Base-by-base conservation (phyloP, 2,329 filamentous ascomycete species). In the Xylariaceae sp. region DNA sequence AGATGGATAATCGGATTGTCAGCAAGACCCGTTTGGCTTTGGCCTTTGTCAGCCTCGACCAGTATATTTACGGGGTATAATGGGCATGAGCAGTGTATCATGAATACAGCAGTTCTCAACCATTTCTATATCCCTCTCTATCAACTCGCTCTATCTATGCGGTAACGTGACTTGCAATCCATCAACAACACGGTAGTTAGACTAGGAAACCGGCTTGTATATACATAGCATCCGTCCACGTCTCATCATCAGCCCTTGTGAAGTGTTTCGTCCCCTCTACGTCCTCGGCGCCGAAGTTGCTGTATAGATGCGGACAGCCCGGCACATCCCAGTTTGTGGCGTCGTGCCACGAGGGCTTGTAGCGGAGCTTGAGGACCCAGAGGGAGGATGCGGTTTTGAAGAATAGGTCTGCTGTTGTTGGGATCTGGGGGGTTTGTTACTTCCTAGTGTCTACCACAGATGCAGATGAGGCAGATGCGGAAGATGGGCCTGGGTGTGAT, bases 301-400 rank as follows among this genome's bases (percentile, higher is more conserved):
- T 77, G 62, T 83, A 84, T 36, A 86, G 64, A 61, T 86, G 83
- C 47, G 82, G 78, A 58, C 81, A 86, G 13, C 63, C 48, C 11
- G 70, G 67, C 12, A 72, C 68, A 55, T 85, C 82, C 81, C 82
- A 86, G 57, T 75, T 81, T 28, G 78, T 69, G 31, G 65, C 62
- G 6, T 66, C 63, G 43, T 71, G 69, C 43, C 80, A 72, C 34
- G 72, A 71, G 28, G 61, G 47, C 34, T 70, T 67, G 38, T 79
- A 75, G 31, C 74, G 75, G 45, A 85, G 69, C 67, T 83, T 84
- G 42, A 68, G 51, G 13, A 67, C 50, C 64, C 64, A 67, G 50
- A 68, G 53, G 11, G 46, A 49, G 17, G 60, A 56, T 2, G 57
- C 50, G 1, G 57, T 51, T 13, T 48, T 54, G 58, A 69, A 69